Conservation (phyloP, 1,139 yeast species). For the Saccharomyces hybrid region DNA sequence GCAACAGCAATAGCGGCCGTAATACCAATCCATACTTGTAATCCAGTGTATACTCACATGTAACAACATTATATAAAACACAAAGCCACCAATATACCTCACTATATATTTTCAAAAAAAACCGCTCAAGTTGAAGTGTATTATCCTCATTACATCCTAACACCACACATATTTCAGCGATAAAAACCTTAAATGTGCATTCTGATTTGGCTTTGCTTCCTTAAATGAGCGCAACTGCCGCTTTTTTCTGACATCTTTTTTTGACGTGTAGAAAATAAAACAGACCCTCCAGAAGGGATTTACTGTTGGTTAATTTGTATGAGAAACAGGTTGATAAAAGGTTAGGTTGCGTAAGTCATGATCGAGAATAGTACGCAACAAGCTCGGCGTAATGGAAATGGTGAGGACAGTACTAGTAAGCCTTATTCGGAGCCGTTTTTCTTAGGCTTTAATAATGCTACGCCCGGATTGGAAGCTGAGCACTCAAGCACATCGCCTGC, state of each 20-base stretch:
- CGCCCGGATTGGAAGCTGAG: not conserved
- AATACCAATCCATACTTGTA: conserved; percentile 7
- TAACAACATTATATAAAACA: not conserved
- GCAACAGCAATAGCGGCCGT: not conserved
- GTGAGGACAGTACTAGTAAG: not conserved
- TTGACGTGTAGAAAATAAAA: not conserved
- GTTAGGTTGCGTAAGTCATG: not conserved
- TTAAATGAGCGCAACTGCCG: not conserved
- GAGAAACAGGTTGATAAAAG: not conserved
- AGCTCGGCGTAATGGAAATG: not conserved
- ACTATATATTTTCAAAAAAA: not conserved
- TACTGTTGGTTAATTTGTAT: not conserved
- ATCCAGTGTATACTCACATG: not conserved
- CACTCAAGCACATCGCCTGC: conserved; percentile 1
- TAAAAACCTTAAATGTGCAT: not conserved
- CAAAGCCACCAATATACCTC: not conserved
- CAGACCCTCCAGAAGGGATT: not conserved
- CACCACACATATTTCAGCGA: not conserved
- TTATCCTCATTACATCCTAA: not conserved
- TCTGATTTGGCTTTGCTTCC: not conserved
- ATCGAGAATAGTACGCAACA: not conserved
- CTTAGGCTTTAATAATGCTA: not conserved
- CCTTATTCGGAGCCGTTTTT: not conserved
- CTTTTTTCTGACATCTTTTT: not conserved
- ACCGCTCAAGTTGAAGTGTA: not conserved